Evolutionary conservation across 805 yeast species (phyloP).

Genomic region (Ogataea neopini): DNA sequence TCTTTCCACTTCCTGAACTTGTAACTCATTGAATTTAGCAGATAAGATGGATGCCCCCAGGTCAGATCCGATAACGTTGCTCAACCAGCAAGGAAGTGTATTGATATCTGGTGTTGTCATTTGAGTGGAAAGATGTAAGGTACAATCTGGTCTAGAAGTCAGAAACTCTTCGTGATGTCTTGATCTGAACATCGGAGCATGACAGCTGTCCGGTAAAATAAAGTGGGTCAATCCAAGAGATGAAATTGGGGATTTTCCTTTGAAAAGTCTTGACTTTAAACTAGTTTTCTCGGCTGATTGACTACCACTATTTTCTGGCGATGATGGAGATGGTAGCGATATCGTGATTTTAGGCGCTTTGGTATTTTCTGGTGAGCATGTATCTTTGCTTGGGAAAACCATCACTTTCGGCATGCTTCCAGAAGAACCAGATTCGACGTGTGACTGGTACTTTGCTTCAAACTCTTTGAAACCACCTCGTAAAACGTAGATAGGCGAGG

Average conservation of each 20-base stretch:
- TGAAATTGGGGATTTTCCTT: slow-evolving; percentile 18
- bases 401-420: slow-evolving; percentile 19
- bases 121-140: slow-evolving; percentile 28
- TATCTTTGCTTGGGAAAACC: slow-evolving; percentile 18
- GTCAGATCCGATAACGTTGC: slow-evolving; percentile 36
- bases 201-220: slow-evolving; percentile 47
- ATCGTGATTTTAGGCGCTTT: slow-evolving; percentile 19
- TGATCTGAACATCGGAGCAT: slow-evolving; percentile 46
- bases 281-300: slow-evolving; percentile 1
- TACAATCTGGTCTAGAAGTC: slow-evolving; percentile 27
- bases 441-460: slow-evolving; percentile 28
- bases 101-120: slow-evolving; percentile 23
- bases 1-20: slow-evolving; percentile 67
- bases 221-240: slow-evolving; percentile 52
- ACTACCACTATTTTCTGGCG: neutral
- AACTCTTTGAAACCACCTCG: slow-evolving; percentile 44
- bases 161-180: slow-evolving; percentile 56
- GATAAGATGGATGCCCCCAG: slow-evolving; percentile 42
- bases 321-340: slow-evolving; percentile 28
- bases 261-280: slow-evolving; percentile 11
- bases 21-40: slow-evolving; percentile 63
- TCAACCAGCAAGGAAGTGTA: slow-evolving; percentile 58
- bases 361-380: slow-evolving; percentile 10
- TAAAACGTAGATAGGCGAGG: slow-evolving; percentile 44
- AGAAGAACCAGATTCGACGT: slow-evolving; percentile 30